Conservation (phyloP, 805 yeast species). For the Starmerella powellii region DNA sequence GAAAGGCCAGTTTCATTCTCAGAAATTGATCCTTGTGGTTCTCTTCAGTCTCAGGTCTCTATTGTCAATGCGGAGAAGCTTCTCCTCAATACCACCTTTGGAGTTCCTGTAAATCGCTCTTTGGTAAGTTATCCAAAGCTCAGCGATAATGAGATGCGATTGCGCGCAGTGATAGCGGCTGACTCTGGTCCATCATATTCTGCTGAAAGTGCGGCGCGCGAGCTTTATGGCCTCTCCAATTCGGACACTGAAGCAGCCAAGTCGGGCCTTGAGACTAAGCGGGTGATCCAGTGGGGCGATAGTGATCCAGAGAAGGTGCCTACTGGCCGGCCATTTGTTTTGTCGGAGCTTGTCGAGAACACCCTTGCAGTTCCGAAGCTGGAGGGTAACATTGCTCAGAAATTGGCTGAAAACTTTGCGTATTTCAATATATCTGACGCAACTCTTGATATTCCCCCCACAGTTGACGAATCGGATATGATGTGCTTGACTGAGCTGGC, state of each 20-base stretch:
- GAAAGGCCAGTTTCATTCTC: not conserved
- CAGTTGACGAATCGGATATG: constrained; percentile 50
- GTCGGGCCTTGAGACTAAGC: constrained; percentile 36
- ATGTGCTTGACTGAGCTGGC: constrained; percentile 45
- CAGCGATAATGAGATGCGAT: constrained; percentile 15
- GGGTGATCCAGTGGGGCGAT: constrained; percentile 31
- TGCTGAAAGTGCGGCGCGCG: constrained; percentile 35
- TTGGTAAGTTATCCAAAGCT: constrained; percentile 21
- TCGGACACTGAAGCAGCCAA: constrained; percentile 41
- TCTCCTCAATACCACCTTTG: constrained; percentile 35
- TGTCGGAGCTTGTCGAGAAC: constrained; percentile 42
- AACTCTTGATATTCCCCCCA: constrained; percentile 34
- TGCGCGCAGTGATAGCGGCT: constrained; percentile 45
- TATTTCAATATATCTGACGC: constrained; percentile 33
- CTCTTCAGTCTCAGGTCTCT: constrained; percentile 13
- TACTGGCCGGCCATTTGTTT: constrained; percentile 41
- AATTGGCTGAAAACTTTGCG: constrained; percentile 38
- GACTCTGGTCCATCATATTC: constrained; percentile 36
- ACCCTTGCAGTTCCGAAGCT: constrained; percentile 33
- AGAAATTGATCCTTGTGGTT: constrained; percentile 8
- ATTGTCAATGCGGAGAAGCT: constrained; percentile 31
- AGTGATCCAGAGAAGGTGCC: constrained; percentile 26
- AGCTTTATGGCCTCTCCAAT: constrained; percentile 39
- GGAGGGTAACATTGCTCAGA: constrained; percentile 33
- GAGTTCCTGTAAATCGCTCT: not conserved